Conservation (phyloP, 768 basidiomycete genomes). For the Termitomyces sp. region DNA sequence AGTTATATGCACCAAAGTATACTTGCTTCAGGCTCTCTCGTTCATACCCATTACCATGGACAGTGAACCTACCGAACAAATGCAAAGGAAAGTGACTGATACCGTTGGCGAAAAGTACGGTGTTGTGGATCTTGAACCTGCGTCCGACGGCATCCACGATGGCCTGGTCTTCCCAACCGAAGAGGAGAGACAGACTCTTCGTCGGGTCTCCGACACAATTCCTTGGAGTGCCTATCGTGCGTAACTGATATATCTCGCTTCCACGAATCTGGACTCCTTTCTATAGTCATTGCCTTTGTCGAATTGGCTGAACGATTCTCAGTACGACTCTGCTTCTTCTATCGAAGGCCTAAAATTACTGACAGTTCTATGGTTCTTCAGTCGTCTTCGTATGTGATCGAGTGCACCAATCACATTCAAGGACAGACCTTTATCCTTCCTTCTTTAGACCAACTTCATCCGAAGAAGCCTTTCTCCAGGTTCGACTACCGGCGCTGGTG, state of each 20-base stretch:
- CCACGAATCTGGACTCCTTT: background rate
- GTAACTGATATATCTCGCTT: constrained; percentile 9
- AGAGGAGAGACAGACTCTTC: constrained; percentile 51
- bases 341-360: background rate
- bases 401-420: background rate
- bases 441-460: constrained; percentile 63
- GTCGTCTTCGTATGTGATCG: constrained; percentile 40
- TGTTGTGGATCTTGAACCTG: background rate
- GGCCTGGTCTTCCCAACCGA: constrained; percentile 60
- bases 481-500: constrained; percentile 60
- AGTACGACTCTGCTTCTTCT: constrained; percentile 23
- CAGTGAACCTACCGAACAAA: background rate
- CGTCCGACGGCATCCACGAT: constrained; percentile 30
- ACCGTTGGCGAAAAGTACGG: background rate
- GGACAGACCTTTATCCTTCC: background rate
- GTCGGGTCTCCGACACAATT: constrained; percentile 52
- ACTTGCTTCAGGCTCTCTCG: background rate
- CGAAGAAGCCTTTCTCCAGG: constrained; percentile 61
- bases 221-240: constrained; percentile 52
- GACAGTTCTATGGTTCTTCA: constrained; percentile 37
- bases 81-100: background rate
- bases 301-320: constrained; percentile 76
- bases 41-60: background rate
- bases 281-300: constrained; percentile 53
- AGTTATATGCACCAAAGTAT: background rate